A percentile compares a stretch with the other conserved stretches of the same genome.
These are phyloP conservation scores for Ophiobolus disseminans DNA, from an alignment of 2,329 filamentous ascomycete genomes.

Conservation along the genomic window DNA sequence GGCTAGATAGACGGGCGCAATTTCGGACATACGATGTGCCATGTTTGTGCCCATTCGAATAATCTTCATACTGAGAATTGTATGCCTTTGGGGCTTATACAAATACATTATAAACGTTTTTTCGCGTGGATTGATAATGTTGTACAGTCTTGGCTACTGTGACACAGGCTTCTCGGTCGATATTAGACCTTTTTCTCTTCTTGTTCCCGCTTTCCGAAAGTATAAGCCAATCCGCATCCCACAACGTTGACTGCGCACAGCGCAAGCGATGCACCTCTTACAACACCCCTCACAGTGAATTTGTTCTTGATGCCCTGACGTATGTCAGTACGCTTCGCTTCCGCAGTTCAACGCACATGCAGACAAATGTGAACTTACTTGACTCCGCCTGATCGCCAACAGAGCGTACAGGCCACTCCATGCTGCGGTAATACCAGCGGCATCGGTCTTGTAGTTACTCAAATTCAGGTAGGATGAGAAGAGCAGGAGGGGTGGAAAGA, in stretches of 20 bases:
- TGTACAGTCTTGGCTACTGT: too few species aligned
- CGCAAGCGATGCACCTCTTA: slow-evolving; percentile 61
- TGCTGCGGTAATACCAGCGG: slow-evolving; percentile 68
- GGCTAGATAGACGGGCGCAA: too few species aligned
- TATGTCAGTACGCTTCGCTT: neutral
- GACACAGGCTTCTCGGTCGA: too few species aligned
- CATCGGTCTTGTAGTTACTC: slow-evolving; percentile 67
- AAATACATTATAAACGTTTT: too few species aligned
- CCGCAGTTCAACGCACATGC: neutral
- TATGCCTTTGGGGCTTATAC: too few species aligned
- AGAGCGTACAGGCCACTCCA: slow-evolving; percentile 72
- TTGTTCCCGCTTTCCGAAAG: slow-evolving; percentile 55
- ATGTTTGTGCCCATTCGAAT: too few species aligned
- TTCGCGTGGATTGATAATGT: too few species aligned
- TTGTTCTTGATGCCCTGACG: slow-evolving; percentile 53
- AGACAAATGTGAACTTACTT: slow-evolving; percentile 36
- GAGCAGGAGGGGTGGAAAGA: slow-evolving; percentile 70
- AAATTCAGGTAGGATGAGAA: slow-evolving; percentile 72
- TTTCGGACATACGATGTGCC: too few species aligned
- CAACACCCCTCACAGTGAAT: slow-evolving; percentile 58
- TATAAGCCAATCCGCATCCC: slow-evolving; percentile 61
- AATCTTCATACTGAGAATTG: too few species aligned
- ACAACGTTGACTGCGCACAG: slow-evolving; percentile 60
- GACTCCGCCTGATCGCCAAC: slow-evolving; percentile 65
- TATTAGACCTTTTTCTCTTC: slow-evolving; percentile 32